Evolutionary conservation across 2,329 filamentous ascomycete species (phyloP), one percentile per base, ranked within the genome.

Genomic region (Chaetothyriales sp.): DNA sequence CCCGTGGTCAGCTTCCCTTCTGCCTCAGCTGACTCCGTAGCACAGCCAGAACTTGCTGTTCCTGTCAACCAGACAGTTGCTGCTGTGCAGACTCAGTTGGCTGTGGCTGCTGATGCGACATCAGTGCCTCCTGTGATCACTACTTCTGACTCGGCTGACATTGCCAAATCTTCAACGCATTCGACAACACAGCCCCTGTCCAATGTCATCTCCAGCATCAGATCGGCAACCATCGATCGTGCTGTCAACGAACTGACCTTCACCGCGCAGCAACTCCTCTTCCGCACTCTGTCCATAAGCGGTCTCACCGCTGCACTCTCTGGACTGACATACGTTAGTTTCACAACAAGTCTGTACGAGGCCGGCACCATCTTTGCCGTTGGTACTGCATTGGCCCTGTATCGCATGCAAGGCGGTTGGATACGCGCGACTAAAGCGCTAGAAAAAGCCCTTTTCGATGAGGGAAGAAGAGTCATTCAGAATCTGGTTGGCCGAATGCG

Each of bases 271-370:
- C 78, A 75, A 51, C 76, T 89, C 1, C 80, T 95, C 3, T 64
- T 93, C 3, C 81, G 88, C 61, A 84, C 85, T 0, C 68, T 86
- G 0, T 83, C 80, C 49, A 86, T 86, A 0, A 84, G 85, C 0
- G 58, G 57, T 18, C 51, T 61, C 8, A 57, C 59, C 12, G 78
- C 79, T 3, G 75, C 75, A 0, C 68, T 81, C 2, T 75, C 74
- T 0, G 72, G 67, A 0, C 70, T 80, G 50, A 69, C 78, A 2
- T 79, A 77, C 61, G 56, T 77, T 18, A 78, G 76, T 15, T 60
- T 73, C 7, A 70, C 73, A 0, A 69, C 73, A 6, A 72, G 72
- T 0, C 50, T 76, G 1, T 79, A 79, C 52, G 77, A 80, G 62
- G 75, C 76, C 3, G 73, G 76, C 39, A 77, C 76, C 2, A 67